A percentile compares a stretch with the other conserved stretches of the same genome.
These are phyloP conservation scores for Rhodotorula sp. DNA, from an alignment of 1,284 basidiomycete genomes.

Conservation along the genomic window DNA sequence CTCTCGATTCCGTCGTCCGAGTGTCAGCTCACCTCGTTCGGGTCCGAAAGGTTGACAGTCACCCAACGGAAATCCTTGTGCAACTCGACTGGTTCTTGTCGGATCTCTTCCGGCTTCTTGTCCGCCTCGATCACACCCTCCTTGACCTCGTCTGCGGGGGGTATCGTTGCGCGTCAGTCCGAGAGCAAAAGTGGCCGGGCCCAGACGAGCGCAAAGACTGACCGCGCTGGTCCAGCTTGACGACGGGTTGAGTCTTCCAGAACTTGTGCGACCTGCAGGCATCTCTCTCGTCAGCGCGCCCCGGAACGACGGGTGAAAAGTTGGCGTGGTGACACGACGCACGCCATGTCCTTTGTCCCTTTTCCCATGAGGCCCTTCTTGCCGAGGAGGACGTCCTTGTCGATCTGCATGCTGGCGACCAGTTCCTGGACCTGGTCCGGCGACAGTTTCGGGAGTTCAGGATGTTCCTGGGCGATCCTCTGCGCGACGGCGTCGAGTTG, in stretches of 20 bases:
- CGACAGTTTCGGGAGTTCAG: constrained; percentile 18
- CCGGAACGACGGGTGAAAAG: no score
- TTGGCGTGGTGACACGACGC: not conserved
- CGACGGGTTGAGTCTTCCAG: constrained; percentile 94
- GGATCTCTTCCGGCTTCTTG: constrained; percentile 71
- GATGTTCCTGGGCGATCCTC: constrained; percentile 22
- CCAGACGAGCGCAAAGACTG: constrained; percentile 11
- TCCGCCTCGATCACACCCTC: constrained; percentile 90
- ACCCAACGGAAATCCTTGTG: constrained; percentile 95
- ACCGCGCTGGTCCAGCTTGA: constrained; percentile 63
- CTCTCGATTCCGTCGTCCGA: constrained; percentile 50
- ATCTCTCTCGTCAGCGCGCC: no score
- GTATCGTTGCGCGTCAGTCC: constrained; percentile 9
- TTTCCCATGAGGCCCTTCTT: constrained; percentile 40
- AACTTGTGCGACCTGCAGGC: constrained; percentile 66
- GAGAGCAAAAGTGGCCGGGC: not conserved
- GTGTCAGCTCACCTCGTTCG: constrained; percentile 56
- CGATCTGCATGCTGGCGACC: constrained; percentile 27
- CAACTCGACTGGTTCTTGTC: constrained; percentile 80
- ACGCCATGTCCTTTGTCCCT: constrained; percentile 36
- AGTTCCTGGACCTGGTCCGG: constrained; percentile 24
- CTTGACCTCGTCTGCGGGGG: constrained; percentile 52
- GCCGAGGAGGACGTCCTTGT: constrained; percentile 30
- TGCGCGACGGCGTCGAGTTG: constrained; percentile 32
- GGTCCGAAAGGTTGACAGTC: constrained; percentile 73